Evolutionary conservation across 2,329 filamentous ascomycete species (phyloP), one percentile per base, ranked within the genome.

Genomic region (Hypomyces perniciosus): DNA sequence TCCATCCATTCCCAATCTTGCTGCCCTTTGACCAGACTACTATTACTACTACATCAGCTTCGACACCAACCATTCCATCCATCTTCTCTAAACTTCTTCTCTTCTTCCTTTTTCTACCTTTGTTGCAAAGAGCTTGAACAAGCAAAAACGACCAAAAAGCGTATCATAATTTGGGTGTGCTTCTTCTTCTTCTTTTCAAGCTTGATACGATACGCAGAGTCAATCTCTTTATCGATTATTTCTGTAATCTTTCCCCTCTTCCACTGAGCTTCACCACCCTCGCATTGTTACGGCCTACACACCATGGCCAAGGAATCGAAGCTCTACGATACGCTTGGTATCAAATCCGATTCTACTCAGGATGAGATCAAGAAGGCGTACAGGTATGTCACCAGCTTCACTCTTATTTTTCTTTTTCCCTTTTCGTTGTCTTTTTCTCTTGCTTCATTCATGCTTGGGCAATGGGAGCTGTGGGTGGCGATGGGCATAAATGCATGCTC

Each of bases 341-440:
- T 96, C 71, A 86, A 88, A 68, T 81, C 92, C 35, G 81, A 84
- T 54, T 90, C 91, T 27, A 79, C 83, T 27, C 89, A 95, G 71
- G 92, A 96, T 65, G 92, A 97, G 58, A 95, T 99, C 68, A 97
- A 96, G 70, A 99, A 97, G 69, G 93, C 84, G 52, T 96, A 96
- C 70, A 81, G 88, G 85, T 88, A 84, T 70, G 80, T 65, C 27
- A 27, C 39, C 62, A 28, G 28, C 30, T 30, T 48, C 41, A 38
- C 35, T 38, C 30, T 44, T 40, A n/a, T 44, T 44, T 50, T 30
- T 12, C 26, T 48, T 12, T 30, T 12, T 33, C 31, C 8, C 7
- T n/a, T n/a, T 29, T 9, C 28, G 44, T 34, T 28, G 12, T 31
- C 31, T 45, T 35, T 29, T 27, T 12, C 31, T 35, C 39, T 44